A percentile compares a stretch with the other conserved stretches of the same genome.
Evolutionary conservation across 305 asterid genomes (phyloP).

Genomic region (Fraxinus platypoda): DNA sequence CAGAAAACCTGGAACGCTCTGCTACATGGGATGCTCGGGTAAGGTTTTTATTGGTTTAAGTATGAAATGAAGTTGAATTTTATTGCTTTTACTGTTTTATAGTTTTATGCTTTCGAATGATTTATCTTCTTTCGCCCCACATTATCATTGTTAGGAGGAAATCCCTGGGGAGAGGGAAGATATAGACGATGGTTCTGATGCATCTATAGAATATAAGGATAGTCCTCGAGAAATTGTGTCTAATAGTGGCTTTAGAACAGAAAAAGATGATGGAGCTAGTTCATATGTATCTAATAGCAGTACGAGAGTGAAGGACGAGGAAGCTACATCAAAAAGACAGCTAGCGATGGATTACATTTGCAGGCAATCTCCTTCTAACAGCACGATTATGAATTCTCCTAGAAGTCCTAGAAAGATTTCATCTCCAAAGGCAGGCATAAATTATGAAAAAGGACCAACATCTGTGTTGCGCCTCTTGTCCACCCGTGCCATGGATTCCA

Average conservation of each 20-base stretch:
- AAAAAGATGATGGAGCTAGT: constrained; percentile 33
- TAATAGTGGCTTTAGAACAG: constrained; percentile 17
- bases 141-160: constrained; percentile 41
- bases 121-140: not conserved
- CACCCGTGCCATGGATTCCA: constrained; percentile 43
- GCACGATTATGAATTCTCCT: constrained; percentile 54
- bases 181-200: constrained; percentile 31
- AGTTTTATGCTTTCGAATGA: not conserved
- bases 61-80: not conserved
- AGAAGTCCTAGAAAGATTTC: constrained; percentile 34
- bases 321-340: constrained; percentile 30
- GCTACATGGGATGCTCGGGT: constrained; percentile 52
- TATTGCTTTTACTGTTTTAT: not conserved
- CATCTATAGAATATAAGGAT: constrained; percentile 21
- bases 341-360: constrained; percentile 27
- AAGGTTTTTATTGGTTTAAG: constrained; percentile 16
- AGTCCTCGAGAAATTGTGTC: constrained; percentile 28
- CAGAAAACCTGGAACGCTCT: constrained; percentile 43
- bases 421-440: constrained; percentile 44
- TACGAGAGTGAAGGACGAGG: constrained; percentile 30
- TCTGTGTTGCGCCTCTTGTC: constrained; percentile 62
- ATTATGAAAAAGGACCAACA: constrained; percentile 36
- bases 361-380: constrained; percentile 40
- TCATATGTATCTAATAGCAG: constrained; percentile 33
- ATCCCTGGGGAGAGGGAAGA: constrained; percentile 51